These are phyloP conservation scores for Dentipellis sp. DNA, from an alignment of 768 basidiomycete species.

Conservation along the genomic window DNA sequence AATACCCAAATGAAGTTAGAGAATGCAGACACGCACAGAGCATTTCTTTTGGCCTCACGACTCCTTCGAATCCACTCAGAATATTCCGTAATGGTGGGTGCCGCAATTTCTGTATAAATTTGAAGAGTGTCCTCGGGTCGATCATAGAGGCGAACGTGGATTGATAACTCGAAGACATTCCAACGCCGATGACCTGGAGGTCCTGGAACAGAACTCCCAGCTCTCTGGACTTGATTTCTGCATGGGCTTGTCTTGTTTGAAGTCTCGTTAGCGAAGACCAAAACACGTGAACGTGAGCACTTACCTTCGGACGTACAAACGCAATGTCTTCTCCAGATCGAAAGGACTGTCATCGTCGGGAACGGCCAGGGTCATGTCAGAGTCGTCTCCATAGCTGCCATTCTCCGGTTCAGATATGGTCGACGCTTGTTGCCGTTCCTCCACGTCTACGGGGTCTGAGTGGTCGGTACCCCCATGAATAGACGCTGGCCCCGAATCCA, in stretches of 20 bases:
- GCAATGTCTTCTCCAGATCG: constrained; percentile 22
- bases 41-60: constrained; percentile 58
- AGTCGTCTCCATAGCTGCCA: too few species aligned
- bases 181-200: constrained; percentile 51
- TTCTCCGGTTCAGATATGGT: too few species aligned
- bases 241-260: constrained; percentile 32
- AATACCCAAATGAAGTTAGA: not conserved
- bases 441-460: too few species aligned
- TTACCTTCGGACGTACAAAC: constrained; percentile 17
- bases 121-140: constrained; percentile 38
- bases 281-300: not conserved
- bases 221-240: constrained; percentile 38
- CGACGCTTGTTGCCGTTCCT: too few species aligned
- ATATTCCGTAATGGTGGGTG: constrained; percentile 57
- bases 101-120: constrained; percentile 33
- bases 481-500: too few species aligned
- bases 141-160: constrained; percentile 55
- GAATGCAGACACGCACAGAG: constrained; percentile 38
- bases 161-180: constrained; percentile 44
- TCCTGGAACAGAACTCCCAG: constrained; percentile 55
- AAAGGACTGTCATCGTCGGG: constrained; percentile 11
- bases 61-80: constrained; percentile 43
- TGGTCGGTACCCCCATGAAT: too few species aligned
- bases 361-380: too few species aligned
- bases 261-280: not conserved